Evolutionary conservation across 2,329 filamentous ascomycete species (phyloP).

Genomic region (Verticillium klebahnii): DNA sequence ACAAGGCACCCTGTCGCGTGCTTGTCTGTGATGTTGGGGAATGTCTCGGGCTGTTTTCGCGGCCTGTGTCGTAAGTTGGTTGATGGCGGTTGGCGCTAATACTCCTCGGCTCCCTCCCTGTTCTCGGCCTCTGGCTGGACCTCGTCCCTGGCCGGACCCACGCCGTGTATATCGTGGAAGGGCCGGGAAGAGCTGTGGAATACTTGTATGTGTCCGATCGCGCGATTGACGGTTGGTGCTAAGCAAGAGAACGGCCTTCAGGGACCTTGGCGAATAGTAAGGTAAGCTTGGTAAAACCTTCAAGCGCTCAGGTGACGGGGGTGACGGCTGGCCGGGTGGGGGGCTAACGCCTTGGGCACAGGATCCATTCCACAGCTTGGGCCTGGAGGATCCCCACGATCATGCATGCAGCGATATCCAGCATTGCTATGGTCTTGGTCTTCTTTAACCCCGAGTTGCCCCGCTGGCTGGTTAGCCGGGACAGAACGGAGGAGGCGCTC

Average conservation of each 20-base stretch:
- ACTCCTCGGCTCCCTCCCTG: too few species aligned
- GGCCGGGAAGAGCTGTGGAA: not conserved
- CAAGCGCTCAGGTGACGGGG: not conserved
- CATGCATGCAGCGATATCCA: too few species aligned
- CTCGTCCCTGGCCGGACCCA: too few species aligned
- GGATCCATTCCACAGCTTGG: constrained; percentile 33
- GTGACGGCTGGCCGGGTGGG: too few species aligned
- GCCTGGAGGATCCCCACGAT: too few species aligned
- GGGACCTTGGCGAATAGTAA: not conserved
- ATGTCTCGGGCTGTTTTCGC: too few species aligned
- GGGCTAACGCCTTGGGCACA: constrained; percentile 32
- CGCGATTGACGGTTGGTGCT: not conserved
- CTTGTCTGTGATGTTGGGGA: too few species aligned
- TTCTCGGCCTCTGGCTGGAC: not conserved
- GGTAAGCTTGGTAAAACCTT: not conserved
- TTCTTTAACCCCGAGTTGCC: too few species aligned
- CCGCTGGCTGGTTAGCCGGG: constrained; percentile 33
- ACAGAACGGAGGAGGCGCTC: constrained; percentile 31
- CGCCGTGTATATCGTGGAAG: not conserved
- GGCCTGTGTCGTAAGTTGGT: too few species aligned
- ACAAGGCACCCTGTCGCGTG: too few species aligned
- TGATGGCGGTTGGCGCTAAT: too few species aligned
- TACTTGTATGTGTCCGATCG: not conserved
- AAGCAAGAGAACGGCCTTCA: not conserved
- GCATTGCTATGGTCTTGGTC: too few species aligned